Conservation (phyloP, 2,329 filamentous ascomycete genomes). For the Phialemonium atrogriseum region DNA sequence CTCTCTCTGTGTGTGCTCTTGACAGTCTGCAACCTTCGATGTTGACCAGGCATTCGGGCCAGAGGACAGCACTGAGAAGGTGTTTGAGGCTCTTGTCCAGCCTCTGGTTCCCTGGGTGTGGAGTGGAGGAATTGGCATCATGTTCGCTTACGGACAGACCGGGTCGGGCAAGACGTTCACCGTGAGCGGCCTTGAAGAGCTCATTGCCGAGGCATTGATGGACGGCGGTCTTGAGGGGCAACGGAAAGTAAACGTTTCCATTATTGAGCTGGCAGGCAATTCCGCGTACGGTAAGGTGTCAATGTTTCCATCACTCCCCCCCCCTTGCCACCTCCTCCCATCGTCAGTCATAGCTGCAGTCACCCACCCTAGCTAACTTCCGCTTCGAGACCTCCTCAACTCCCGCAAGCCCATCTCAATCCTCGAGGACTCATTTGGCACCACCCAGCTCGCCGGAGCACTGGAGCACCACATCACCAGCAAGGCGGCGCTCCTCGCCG, state of each 20-base stretch:
- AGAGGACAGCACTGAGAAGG: slow-evolving; percentile 24
- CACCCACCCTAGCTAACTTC: too few relatives aligned
- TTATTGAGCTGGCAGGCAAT: slow-evolving; percentile 8
- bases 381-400: slow-evolving; percentile 32
- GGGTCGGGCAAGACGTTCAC: slow-evolving; percentile 40
- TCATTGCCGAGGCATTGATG: slow-evolving; percentile 25
- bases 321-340: too few relatives aligned
- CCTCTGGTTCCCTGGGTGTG: slow-evolving; percentile 36
- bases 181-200: slow-evolving; percentile 29
- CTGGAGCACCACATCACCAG: slow-evolving; percentile 25
- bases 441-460: slow-evolving; percentile 34
- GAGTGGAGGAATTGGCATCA: slow-evolving; percentile 38
- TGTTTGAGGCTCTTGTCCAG: slow-evolving; percentile 31
- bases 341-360: neutral
- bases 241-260: slow-evolving; percentile 11
- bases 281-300: slow-evolving; percentile 16
- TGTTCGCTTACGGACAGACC: slow-evolving; percentile 41
- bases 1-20: neutral
- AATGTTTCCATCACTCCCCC: too few relatives aligned
- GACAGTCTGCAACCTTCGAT: slow-evolving; percentile 25
- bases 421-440: slow-evolving; percentile 35
- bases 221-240: slow-evolving; percentile 11
- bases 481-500: slow-evolving; percentile 17
- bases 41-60: slow-evolving; percentile 28
- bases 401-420: slow-evolving; percentile 30